Base-by-base conservation (phyloP, 2,329 filamentous ascomycete genomes). In the Claviceps cyperi region DNA sequence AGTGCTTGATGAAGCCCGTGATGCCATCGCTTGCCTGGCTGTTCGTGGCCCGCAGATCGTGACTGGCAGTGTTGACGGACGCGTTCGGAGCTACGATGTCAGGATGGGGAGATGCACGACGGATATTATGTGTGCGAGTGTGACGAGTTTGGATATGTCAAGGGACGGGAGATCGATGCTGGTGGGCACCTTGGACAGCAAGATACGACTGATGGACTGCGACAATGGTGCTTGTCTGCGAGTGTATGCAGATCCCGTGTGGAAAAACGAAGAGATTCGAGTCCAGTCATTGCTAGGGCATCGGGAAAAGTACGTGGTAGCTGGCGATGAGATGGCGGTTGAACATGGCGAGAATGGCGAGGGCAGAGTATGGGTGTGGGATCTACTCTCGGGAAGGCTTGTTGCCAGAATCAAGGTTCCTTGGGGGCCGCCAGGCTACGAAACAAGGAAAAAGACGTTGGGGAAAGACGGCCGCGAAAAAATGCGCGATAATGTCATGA, bases 61-160 rank as follows among this genome's bases (percentile, higher is more conserved):
- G 1, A 76, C 78, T 1, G 88, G 84, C 0, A 90, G 86, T 63
- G 86, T 95, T 51, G 91, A 97, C 66, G 90, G 90, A 2, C 74
- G 84, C 51, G 78, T 94, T 1, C 73, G 91, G 49, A 75, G 75
- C 52, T 96, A 97, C 67, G 91, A 97, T 68, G 68, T 94, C 40
- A 75, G 88, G 50, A 84, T 79, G 73, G 90, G 90, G 0, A 73
- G 71, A 48, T 74, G 81, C 46, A 77, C 79, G 4, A 79, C 78
- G 1, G 88, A 94, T 66, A 79, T 87, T 1, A 69, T 92, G 48
- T 78, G 78, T 49, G 75, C 71, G 1, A 73, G 72, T 52, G 84
- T 95, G n/a, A 94, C 88, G 7, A 89, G 83, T 64, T 63, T 96
- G 50, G 70, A 69, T 41, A 69, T 86, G 47, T 84, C 85, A 2